A percentile compares a stretch with the other conserved stretches of the same genome.
phyloP scores from a whole-genome alignment of 2,329 filamentous ascomycete species.

The Pseudogymnoascus sp. region DNA sequence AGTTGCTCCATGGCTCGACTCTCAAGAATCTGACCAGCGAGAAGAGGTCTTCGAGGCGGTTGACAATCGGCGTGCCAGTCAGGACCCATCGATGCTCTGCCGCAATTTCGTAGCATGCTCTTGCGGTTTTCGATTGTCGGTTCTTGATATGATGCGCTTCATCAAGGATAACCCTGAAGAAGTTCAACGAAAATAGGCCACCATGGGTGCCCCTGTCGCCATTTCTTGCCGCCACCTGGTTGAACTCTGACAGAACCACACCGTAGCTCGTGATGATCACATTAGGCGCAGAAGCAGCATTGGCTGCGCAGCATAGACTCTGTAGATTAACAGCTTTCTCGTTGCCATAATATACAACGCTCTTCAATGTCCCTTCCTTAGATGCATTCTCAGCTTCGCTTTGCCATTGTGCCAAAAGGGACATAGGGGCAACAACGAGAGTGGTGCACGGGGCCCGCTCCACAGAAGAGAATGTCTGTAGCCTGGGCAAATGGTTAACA shows the following conservation, averaged over 20 bases:
- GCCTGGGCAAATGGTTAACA: slow-evolving; percentile 55
- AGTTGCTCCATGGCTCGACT: slow-evolving; percentile 97
- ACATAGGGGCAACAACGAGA: slow-evolving; percentile 94
- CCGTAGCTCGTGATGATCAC: slow-evolving; percentile 95
- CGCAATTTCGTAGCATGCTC: slow-evolving; percentile 84
- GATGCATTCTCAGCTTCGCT: slow-evolving; percentile 92
- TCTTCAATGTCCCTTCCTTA: slow-evolving; percentile 71
- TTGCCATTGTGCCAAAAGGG: slow-evolving; percentile 92
- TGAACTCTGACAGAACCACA: slow-evolving; percentile 82
- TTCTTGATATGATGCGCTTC: slow-evolving; percentile 94
- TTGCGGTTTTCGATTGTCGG: slow-evolving; percentile 83
- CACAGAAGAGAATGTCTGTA: slow-evolving; percentile 52
- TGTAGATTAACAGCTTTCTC: slow-evolving; percentile 78
- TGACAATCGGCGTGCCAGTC: slow-evolving; percentile 94
- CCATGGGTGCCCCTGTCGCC: slow-evolving; percentile 58
- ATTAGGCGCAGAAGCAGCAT: slow-evolving; percentile 71
- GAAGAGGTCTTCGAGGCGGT: slow-evolving; percentile 89
- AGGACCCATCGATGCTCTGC: slow-evolving; percentile 86
- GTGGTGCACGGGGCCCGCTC: slow-evolving; percentile 79
- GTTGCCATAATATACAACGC: slow-evolving; percentile 82
- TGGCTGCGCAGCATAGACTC: slow-evolving; percentile 67
- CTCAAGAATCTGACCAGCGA: slow-evolving; percentile 85
- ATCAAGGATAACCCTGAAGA: slow-evolving; percentile 91
- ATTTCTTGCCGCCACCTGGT: slow-evolving; percentile 59
- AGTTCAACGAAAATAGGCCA: slow-evolving; percentile 85